phyloP scores from a whole-genome alignment of 352 stramenopile species.

The Phytophthora megakarya region DNA sequence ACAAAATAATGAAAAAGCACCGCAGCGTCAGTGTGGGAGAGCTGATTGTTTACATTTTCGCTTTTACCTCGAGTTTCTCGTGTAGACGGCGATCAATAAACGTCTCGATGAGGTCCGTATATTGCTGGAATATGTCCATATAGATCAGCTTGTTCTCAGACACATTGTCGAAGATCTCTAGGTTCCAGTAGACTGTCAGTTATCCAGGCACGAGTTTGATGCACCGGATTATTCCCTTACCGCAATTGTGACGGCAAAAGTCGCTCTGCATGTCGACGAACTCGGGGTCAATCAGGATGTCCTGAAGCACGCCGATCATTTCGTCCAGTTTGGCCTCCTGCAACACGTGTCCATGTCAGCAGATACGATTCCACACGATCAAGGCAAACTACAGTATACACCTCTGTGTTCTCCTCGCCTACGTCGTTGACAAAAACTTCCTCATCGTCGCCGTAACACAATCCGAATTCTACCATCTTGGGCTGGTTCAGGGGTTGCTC shows the following conservation, averaged over 20 bases:
- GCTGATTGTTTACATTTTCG: neutral
- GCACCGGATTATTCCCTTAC: constrained; percentile 31
- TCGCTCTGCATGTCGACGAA: constrained; percentile 81
- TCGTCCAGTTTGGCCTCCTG: constrained; percentile 78
- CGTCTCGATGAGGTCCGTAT: constrained; percentile 77
- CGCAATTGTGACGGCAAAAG: constrained; percentile 81
- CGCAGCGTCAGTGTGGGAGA: neutral
- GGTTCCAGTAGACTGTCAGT: neutral
- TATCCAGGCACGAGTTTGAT: neutral
- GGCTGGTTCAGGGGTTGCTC: constrained; percentile 45
- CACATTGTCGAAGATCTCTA: constrained; percentile 85
- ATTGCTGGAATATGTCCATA: constrained; percentile 80
- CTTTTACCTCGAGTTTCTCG: constrained; percentile 67
- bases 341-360: neutral
- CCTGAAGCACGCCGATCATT: constrained; percentile 79
- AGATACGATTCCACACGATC: neutral
- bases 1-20: neutral
- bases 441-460: constrained; percentile 56
- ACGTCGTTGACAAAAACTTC: constrained; percentile 70
- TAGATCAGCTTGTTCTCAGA: constrained; percentile 88
- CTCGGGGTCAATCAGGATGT: constrained; percentile 78
- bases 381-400: neutral
- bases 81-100: constrained; percentile 70
- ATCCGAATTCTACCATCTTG: constrained; percentile 48
- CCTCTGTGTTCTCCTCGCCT: constrained; percentile 72